phyloP scores from a whole-genome alignment of 495 filamentous ascomycete species.

The Filosporella fistucella region DNA sequence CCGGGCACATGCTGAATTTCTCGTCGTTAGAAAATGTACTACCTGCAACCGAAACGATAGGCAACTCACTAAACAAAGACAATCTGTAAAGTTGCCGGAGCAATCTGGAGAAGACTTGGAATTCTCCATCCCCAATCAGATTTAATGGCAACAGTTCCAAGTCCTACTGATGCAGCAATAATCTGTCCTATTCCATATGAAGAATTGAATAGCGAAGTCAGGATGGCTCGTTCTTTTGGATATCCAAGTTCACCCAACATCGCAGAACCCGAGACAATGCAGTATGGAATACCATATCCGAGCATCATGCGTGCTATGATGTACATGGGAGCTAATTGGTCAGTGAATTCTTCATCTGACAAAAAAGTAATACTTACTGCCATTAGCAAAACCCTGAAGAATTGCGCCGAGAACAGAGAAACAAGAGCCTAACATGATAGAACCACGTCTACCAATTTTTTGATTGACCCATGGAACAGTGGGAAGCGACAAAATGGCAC shows the following conservation, averaged over 20 bases:
- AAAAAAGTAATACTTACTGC: neutral
- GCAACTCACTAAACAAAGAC: conserved; percentile 12
- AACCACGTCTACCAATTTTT: conserved; percentile 38
- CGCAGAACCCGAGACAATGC: conserved; percentile 59
- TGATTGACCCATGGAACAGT: conserved; percentile 43
- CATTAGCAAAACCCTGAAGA: conserved; percentile 15
- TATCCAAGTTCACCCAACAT: conserved; percentile 63
- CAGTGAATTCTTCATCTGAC: neutral
- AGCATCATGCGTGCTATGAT: conserved; percentile 61
- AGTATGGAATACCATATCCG: conserved; percentile 60
- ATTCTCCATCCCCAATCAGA: conserved; percentile 21
- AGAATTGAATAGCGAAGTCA: conserved; percentile 66
- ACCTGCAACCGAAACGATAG: no score
- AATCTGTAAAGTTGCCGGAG: conserved; percentile 17
- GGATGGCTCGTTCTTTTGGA: conserved; percentile 59
- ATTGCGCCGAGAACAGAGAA: conserved; percentile 44
- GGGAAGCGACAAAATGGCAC: conserved; percentile 43
- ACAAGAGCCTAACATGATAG: conserved; percentile 43
- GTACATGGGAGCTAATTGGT: conserved; percentile 45
- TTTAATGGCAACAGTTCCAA: conserved; percentile 12
- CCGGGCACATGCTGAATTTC: conserved; percentile 35
- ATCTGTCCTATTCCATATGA: conserved; percentile 47
- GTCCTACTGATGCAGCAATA: conserved; percentile 15
- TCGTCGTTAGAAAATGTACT: neutral
- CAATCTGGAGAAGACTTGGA: conserved; percentile 18